These are phyloP conservation scores for Tricholoma flavovirens DNA, from an alignment of 768 basidiomycete genomes.

Conservation along the genomic window DNA sequence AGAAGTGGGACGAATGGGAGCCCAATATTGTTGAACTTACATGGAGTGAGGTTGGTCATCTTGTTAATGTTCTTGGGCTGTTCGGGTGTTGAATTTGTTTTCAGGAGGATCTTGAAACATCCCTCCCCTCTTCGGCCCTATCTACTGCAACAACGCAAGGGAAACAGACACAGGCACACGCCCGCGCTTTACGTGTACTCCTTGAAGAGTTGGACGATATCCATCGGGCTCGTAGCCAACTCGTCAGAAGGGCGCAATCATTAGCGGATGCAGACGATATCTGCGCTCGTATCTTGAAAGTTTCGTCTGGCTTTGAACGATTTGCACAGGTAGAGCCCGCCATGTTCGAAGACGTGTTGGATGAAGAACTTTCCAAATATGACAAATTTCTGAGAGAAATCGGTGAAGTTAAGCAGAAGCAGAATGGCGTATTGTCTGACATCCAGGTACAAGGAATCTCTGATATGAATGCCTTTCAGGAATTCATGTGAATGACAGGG, in stretches of 20 bases:
- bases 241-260: slow-evolving; percentile 60
- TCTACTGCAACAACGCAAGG: slow-evolving; percentile 30
- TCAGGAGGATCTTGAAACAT: slow-evolving; percentile 60
- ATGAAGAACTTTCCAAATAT: slow-evolving; percentile 77
- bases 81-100: slow-evolving; percentile 1
- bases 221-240: slow-evolving; percentile 49
- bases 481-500: slow-evolving; percentile 28
- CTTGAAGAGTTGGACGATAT: slow-evolving; percentile 81
- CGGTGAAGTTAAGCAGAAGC: slow-evolving; percentile 46
- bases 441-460: slow-evolving; percentile 50
- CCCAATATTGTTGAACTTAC: slow-evolving; percentile 63
- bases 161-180: slow-evolving; percentile 52
- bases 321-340: slow-evolving; percentile 71
- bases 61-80: background rate
- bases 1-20: slow-evolving; percentile 91
- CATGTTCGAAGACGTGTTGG: slow-evolving; percentile 82
- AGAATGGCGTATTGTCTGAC: slow-evolving; percentile 56
- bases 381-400: slow-evolving; percentile 66
- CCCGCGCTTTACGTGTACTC: slow-evolving; percentile 63
- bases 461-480: background rate
- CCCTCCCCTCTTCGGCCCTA: slow-evolving; percentile 62
- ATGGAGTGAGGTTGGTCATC: slow-evolving; percentile 49
- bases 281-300: slow-evolving; percentile 55
- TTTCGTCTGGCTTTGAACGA: slow-evolving; percentile 59
- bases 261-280: slow-evolving; percentile 71